Evolutionary conservation across 208 protist species (phyloP), one percentile per base, ranked within the genome.

Genomic region (Wallacemonas sp.): DNA sequence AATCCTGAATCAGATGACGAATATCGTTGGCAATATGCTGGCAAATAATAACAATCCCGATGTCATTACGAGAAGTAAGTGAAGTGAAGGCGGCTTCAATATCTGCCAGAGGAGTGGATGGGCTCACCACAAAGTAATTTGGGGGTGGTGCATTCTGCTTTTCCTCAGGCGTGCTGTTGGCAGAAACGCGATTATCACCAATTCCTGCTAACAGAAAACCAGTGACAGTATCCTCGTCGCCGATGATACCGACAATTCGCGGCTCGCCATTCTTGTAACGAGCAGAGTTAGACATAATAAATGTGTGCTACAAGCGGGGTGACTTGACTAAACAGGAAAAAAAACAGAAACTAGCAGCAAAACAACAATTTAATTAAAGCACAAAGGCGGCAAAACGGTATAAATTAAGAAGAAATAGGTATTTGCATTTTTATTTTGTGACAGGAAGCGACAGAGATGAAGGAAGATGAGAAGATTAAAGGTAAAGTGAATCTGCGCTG

Each of bases 11-110:
- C 21, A 98, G 66, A 64, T 97, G 82, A 21, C 97, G 86, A 67
- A 99, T 98, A 46, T 98, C 92, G 59, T 98, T 94, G 11, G 98
- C 98, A 58, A 99, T 97, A 70, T 96, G 77, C 82, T 99, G 98
- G 54, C 84, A 95, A 69, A 99, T 98, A 28, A 99, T 86, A 36
- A 99, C 78, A 26, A 99, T 88, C 27, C 94, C 92, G 66, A 99
- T 95, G 64, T 98, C 94, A 28, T 84, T 68, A 45, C 96, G 80
- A 0, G 59, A 58, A 36, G 80, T 95, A 70, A 98, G 95, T 0
- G 74, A 77, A 41, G 70, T 92, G 70, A 99, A 99, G 28, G 96
- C 90, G 4, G 95, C 66, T 73, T 98, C 97, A 31, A 99, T 97
- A 44, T 97, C 86, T 0, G 70, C 53, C 44, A 94, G 73, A 17